These are phyloP conservation scores for Sporobolomyces phaffii DNA, from an alignment of 768 basidiomycete genomes.

Conservation along the genomic window DNA sequence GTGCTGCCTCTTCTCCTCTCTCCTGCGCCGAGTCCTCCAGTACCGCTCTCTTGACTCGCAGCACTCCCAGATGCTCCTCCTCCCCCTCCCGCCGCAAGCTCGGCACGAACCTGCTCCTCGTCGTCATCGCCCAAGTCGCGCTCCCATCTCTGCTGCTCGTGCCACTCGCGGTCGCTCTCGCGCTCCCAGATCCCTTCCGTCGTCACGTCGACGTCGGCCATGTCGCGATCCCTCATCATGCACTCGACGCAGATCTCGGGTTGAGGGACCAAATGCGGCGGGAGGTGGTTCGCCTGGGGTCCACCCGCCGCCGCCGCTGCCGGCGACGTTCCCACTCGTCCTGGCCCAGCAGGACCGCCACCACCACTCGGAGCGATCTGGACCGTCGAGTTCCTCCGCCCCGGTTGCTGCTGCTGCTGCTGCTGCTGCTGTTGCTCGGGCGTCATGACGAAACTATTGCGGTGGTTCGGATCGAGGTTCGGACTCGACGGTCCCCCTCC, in stretches of 20 bases:
- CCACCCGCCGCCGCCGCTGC: too few species aligned
- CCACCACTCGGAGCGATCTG: constrained; percentile 3
- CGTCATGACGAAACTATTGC: too few species aligned
- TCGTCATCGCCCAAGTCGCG: background rate
- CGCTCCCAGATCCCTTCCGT: constrained; percentile 84
- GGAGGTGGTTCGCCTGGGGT: too few species aligned
- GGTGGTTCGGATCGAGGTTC: background rate
- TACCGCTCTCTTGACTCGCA: constrained; percentile 20
- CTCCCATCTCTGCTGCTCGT: constrained; percentile 69
- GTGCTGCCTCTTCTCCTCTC: constrained; percentile 42
- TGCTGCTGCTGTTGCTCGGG: background rate
- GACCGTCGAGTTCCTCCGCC: background rate
- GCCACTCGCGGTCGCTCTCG: constrained; percentile 72
- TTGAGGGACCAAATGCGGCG: constrained; percentile 39
- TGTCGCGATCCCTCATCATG: constrained; percentile 96
- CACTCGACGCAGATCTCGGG: constrained; percentile 88
- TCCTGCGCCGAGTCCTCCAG: background rate
- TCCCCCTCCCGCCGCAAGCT: constrained; percentile 35
- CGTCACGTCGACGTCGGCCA: constrained; percentile 88
- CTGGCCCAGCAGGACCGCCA: too few species aligned
- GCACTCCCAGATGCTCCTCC: constrained; percentile 39
- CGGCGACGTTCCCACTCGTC: too few species aligned
- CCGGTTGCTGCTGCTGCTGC: background rate
- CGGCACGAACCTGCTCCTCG: background rate
- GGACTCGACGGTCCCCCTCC: too few species aligned